Percentiles rank a stretch among this genome's conserved stretches.
Conservation (phyloP, 495 filamentous ascomycete genomes). For the Extremus antarcticus region DNA sequence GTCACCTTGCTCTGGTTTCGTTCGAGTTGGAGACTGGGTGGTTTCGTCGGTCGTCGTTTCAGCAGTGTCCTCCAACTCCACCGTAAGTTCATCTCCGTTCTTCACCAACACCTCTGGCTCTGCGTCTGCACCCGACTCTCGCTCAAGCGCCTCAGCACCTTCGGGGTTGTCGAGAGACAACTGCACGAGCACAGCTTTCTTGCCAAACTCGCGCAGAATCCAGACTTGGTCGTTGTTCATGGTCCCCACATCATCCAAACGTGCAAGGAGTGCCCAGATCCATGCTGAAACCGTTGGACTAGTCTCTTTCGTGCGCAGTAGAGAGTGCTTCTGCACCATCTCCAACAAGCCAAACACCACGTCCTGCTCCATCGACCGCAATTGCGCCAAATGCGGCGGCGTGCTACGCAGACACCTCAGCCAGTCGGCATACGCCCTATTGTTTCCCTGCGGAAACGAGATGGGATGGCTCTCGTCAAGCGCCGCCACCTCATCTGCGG, state of each 20-base stretch:
- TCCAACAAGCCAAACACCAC: constrained; percentile 47
- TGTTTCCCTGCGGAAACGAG: constrained; percentile 32
- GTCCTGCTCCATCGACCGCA: constrained; percentile 56
- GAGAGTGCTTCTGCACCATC: constrained; percentile 29
- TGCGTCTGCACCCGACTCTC: constrained; percentile 8
- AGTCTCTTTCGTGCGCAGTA: constrained; percentile 38
- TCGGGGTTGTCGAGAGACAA: constrained; percentile 20
- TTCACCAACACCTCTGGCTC: background rate
- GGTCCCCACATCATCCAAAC: constrained; percentile 45
- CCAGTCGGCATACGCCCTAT: constrained; percentile 37
- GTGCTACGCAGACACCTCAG: constrained; percentile 40
- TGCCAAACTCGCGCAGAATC: constrained; percentile 47
- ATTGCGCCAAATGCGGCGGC: constrained; percentile 55
- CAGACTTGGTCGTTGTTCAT: constrained; percentile 48
- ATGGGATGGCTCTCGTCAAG: constrained; percentile 50
- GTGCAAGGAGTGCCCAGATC: constrained; percentile 53
- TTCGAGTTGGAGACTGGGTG: too few species aligned
- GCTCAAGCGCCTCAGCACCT: constrained; percentile 21
- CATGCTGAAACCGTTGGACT: constrained; percentile 42
- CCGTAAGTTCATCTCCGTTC: background rate
- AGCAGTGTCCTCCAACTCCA: background rate
- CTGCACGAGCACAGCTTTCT: constrained; percentile 39
- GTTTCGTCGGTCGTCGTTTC: background rate
- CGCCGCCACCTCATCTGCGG: constrained; percentile 34
- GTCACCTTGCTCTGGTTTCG: too few species aligned